Conservation (phyloP, 1,139 yeast genomes). For the Zygoascus sp. region DNA sequence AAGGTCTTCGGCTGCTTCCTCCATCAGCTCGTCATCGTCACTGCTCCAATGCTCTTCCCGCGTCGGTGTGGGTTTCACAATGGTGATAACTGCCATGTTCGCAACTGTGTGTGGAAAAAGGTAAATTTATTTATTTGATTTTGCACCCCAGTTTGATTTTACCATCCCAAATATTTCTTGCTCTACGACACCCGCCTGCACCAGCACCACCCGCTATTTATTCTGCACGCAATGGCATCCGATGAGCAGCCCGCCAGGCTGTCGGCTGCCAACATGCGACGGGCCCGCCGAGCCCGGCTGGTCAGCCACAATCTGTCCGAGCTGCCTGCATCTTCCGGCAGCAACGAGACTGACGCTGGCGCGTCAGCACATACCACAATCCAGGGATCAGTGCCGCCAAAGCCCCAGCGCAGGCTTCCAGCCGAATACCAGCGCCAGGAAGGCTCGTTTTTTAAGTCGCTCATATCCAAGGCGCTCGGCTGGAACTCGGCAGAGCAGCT, state of each 20-base stretch:
- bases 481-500: not conserved
- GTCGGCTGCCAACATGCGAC: slow-evolving; percentile 4
- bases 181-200: not conserved
- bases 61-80: slow-evolving; percentile 19
- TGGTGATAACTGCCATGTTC: slow-evolving; percentile 22
- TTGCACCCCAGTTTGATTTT: not conserved
- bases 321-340: not conserved
- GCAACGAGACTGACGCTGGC: not conserved
- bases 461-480: slow-evolving; percentile 2
- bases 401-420: not conserved
- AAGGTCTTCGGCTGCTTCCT: slow-evolving; percentile 15
- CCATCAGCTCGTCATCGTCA: slow-evolving; percentile 26
- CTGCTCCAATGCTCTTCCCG: slow-evolving; percentile 17
- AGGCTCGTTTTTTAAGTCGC: not conserved
- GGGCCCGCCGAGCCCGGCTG: slow-evolving; percentile 5
- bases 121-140: not conserved
- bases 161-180: not conserved
- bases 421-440: not conserved
- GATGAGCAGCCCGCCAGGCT: not conserved
- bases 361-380: not conserved
- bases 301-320: slow-evolving; percentile 5
- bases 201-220: not conserved
- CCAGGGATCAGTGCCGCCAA: not conserved
- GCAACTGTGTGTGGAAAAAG: not conserved
- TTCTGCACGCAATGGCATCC: not conserved